Conservation (phyloP, 2,329 filamentous ascomycete genomes). For the Fonsecaea pugnacius region DNA sequence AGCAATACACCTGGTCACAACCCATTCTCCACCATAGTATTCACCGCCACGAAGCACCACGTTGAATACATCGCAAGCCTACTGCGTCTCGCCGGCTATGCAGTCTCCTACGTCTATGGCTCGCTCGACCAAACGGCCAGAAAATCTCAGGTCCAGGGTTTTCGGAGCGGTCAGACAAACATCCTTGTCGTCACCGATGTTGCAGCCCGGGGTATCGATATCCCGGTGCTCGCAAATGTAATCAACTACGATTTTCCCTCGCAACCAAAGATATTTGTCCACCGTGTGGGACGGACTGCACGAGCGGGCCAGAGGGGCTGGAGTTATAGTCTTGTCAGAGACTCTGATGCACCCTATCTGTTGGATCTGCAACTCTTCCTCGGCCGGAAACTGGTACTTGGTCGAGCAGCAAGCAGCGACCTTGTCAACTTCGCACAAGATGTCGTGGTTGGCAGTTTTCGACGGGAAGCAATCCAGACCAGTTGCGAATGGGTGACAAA, state of each 20-base stretch:
- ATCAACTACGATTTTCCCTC: conserved; percentile 99
- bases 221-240: conserved; percentile 91
- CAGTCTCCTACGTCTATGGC: conserved; percentile 92
- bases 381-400: conserved; percentile 78
- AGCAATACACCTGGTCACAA: conserved; percentile 65
- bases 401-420: conserved; percentile 61
- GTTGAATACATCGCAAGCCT: conserved; percentile 88
- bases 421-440: conserved; percentile 76
- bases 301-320: conserved; percentile 90
- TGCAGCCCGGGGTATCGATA: conserved; percentile 95
- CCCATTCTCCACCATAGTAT: conserved; percentile 90
- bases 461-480: conserved; percentile 72
- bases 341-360: conserved; percentile 87
- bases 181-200: conserved; percentile 96
- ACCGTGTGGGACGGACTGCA: conserved; percentile 93
- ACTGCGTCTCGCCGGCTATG: conserved; percentile 80
- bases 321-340: conserved; percentile 90
- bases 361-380: conserved; percentile 94
- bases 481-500: conserved; percentile 84
- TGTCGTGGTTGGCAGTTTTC: conserved; percentile 77
- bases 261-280: conserved; percentile 94
- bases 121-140: conserved; percentile 92
- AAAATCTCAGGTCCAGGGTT: conserved; percentile 88
- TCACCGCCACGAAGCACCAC: conserved; percentile 93
- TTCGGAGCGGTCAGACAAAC: conserved; percentile 80